Percentiles rank a stretch among this genome's conserved stretches.
These are phyloP conservation scores for Diaporthe citrichinensis DNA, from an alignment of 2,329 filamentous ascomycete genomes.

Conservation along the genomic window DNA sequence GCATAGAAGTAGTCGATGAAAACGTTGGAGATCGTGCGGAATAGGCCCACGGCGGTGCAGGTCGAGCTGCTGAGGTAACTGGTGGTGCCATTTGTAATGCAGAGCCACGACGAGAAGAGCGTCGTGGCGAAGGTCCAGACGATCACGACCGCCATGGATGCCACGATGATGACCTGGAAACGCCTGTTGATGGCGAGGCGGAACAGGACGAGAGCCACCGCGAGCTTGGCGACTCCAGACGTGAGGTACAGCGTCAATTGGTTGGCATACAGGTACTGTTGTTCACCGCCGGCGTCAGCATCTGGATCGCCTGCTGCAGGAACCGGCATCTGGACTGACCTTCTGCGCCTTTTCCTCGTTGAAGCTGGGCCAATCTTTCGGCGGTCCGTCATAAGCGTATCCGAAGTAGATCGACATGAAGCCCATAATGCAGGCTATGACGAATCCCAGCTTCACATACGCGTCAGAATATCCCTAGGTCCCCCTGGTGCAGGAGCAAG, in stretches of 20 bases:
- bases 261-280: slow-evolving; percentile 50
- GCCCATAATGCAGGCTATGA: slow-evolving; percentile 48
- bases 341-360: slow-evolving; percentile 30
- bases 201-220: slow-evolving; percentile 52
- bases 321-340: background rate
- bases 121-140: slow-evolving; percentile 43
- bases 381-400: slow-evolving; percentile 45
- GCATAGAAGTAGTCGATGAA: slow-evolving; percentile 54
- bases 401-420: slow-evolving; percentile 50
- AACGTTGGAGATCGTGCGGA: slow-evolving; percentile 52
- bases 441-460: slow-evolving; percentile 46
- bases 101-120: slow-evolving; percentile 50
- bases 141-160: slow-evolving; percentile 40
- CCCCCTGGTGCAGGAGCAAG: no score
- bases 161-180: slow-evolving; percentile 46
- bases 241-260: slow-evolving; percentile 50
- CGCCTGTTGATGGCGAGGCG: slow-evolving; percentile 47
- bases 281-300: slow-evolving; percentile 42
- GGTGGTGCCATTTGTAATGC: slow-evolving; percentile 47
- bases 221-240: slow-evolving; percentile 51
- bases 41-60: slow-evolving; percentile 49
- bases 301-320: accelerated
- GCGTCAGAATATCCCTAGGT: background rate
- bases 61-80: slow-evolving; percentile 49
- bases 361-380: slow-evolving; percentile 46